Evolutionary conservation across 208 protist species (phyloP), one percentile per base, ranked within the genome.

Genomic region (Crithidia bombi): DNA sequence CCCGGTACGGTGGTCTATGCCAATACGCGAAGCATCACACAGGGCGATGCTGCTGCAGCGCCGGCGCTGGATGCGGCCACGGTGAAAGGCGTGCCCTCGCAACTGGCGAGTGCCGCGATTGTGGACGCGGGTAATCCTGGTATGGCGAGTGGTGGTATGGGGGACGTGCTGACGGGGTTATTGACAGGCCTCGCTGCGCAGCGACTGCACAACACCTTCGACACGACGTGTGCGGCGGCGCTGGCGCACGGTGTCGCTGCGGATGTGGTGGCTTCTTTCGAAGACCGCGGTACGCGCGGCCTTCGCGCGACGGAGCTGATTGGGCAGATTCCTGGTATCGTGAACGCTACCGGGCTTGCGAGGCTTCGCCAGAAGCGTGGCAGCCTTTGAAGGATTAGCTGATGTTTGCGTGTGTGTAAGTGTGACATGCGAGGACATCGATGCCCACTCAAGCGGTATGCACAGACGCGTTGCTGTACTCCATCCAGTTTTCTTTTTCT

Each of bases 101-200:
- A 30, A 17, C 50, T 47, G 50, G 19, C 46, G 1, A 46, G 38
- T 17, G 32, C 39, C 10, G 79, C 86, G n/a, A 78, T 92, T 9
- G 65, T 90, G 9, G 86, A 96, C 58, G 91, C 84, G 5, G 91
- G 91, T 33, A 96, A 93, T 65, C 79, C 82, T 3, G 91, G 87
- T n/a, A 96, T 96, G 91, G 87, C 82, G 15, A 85, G 75, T 17
- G 91, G 91, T 38, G 91, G 91, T 36, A 90, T 91, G 82, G 91
- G 91, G 0, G 91, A 96, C 73, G 85, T 92, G 10, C 78, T 96
- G 15, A 93, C 86, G 1, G 91, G 91, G 1, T 54, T 90, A 9
- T 59, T 92, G 35, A 83, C 80, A 0, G 82, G 78, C 0, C 64
- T 93, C 10, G 77, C 83, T 0, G 91, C 66, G 7, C 90, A 95